Conservation (phyloP, 495 filamentous ascomycete genomes). For the Podospora appendiculata region DNA sequence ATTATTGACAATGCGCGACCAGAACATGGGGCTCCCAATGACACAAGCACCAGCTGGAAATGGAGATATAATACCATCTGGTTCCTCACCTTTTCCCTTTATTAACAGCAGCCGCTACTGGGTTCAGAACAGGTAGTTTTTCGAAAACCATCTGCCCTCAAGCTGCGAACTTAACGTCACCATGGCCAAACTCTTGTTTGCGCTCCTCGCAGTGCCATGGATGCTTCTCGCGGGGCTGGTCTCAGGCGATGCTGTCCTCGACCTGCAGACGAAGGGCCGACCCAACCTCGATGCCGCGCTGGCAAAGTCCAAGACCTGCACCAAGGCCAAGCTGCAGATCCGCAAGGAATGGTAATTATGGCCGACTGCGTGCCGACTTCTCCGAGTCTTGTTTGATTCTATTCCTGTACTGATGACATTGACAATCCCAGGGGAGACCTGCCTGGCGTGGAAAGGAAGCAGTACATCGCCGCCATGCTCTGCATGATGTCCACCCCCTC, state of each 20-base stretch:
- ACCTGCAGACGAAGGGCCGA: slow-evolving; percentile 35
- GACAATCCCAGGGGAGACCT: slow-evolving; percentile 40
- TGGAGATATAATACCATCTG: too few species aligned
- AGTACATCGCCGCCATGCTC: slow-evolving; percentile 56
- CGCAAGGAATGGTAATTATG: slow-evolving; percentile 45
- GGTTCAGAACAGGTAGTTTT: too few species aligned
- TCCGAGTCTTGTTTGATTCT: not conserved
- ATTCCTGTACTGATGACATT: not conserved
- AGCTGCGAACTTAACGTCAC: not conserved
- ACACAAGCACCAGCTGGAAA: too few species aligned
- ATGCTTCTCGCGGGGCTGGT: slow-evolving; percentile 16
- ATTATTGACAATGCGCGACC: too few species aligned
- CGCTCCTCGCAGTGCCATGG: slow-evolving; percentile 22
- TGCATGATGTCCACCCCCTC: slow-evolving; percentile 54
- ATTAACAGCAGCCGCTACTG: too few species aligned
- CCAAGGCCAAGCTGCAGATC: slow-evolving; percentile 36
- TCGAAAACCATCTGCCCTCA: not conserved
- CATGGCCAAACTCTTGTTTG: slow-evolving; percentile 20
- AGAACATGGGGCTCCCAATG: too few species aligned
- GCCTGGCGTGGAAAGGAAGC: slow-evolving; percentile 38
- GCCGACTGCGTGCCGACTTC: not conserved
- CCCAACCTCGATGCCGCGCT: slow-evolving; percentile 29
- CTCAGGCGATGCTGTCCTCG: slow-evolving; percentile 31
- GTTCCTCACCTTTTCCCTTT: too few species aligned
- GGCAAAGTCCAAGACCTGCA: slow-evolving; percentile 39